A percentile compares a stretch with the other conserved stretches of the same genome.
phyloP scores from a whole-genome alignment of 2,329 filamentous ascomycete species.

The Alternaria rosae region DNA sequence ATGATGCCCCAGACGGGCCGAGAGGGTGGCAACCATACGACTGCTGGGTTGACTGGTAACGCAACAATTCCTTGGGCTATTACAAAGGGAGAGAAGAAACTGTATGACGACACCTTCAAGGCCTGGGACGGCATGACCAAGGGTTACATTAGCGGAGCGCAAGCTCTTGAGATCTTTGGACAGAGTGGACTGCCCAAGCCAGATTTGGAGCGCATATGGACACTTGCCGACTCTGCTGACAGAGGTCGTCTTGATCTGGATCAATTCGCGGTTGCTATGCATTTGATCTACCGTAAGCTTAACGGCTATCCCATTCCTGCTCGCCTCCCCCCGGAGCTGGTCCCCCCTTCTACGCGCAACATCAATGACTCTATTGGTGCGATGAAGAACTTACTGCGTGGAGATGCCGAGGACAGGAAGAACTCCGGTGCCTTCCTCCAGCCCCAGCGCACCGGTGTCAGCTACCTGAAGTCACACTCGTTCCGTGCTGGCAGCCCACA shows the following conservation, averaged over 20 bases:
- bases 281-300: constrained; percentile 95
- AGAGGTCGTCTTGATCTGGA: constrained; percentile 94
- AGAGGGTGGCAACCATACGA: constrained; percentile 80
- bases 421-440: constrained; percentile 87
- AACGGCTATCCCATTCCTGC: constrained; percentile 94
- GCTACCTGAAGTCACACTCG: constrained; percentile 94
- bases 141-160: constrained; percentile 88
- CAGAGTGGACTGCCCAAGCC: constrained; percentile 92
- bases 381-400: constrained; percentile 85
- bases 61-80: constrained; percentile 98
- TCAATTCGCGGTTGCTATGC: constrained; percentile 98
- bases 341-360: constrained; percentile 93
- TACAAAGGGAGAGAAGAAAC: constrained; percentile 97
- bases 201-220: constrained; percentile 94
- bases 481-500: constrained; percentile 73
- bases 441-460: constrained; percentile 96
- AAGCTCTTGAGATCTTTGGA: constrained; percentile 95
- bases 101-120: constrained; percentile 93
- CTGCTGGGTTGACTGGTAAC: constrained; percentile 87
- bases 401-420: constrained; percentile 90
- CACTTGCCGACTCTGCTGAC: constrained; percentile 89
- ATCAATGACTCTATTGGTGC: constrained; percentile 91
- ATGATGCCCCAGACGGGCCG: constrained; percentile 98
- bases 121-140: constrained; percentile 96
- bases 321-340: constrained; percentile 86